phyloP scores from a whole-genome alignment of 768 basidiomycete species.

The Daedaleopsis sinensis region DNA sequence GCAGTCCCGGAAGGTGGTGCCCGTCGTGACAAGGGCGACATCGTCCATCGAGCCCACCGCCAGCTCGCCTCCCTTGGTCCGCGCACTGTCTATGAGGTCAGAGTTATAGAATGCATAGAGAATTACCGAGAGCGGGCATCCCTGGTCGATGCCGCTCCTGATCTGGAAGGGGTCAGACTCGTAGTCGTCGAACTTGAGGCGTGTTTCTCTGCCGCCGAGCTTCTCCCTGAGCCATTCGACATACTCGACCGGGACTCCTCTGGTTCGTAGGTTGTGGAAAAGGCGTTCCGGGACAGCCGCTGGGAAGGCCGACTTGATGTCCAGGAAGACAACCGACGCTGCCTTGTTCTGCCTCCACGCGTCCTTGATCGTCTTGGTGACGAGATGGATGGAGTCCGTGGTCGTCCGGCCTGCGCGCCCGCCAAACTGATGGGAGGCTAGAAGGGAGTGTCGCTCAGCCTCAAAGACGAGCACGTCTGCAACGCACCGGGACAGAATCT shows the following conservation, averaged over 20 bases:
- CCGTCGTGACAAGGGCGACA: slow-evolving; percentile 28
- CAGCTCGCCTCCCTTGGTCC: background rate
- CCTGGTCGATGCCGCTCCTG: slow-evolving; percentile 32
- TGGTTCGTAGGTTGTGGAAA: background rate
- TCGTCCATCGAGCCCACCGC: slow-evolving; percentile 25
- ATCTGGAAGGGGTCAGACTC: slow-evolving; percentile 23
- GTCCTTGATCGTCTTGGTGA: slow-evolving; percentile 22
- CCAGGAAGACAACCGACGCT: slow-evolving; percentile 32
- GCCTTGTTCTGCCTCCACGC: slow-evolving; percentile 28
- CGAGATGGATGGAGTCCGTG: slow-evolving; percentile 29
- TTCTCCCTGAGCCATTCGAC: slow-evolving; percentile 20
- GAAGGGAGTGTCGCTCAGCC: slow-evolving; percentile 4
- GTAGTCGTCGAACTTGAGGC: too few relatives aligned
- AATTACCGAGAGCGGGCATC: background rate
- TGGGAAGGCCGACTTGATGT: slow-evolving; percentile 38
- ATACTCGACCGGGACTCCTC: slow-evolving; percentile 14
- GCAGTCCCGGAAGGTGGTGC: slow-evolving; percentile 16
- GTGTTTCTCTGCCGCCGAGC: slow-evolving; percentile 16
- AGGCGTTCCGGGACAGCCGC: slow-evolving; percentile 9
- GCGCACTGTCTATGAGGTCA: background rate
- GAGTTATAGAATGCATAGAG: background rate
- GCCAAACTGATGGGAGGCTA: slow-evolving; percentile 27
- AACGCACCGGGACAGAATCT: slow-evolving; percentile 26
- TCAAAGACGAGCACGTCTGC: slow-evolving; percentile 9
- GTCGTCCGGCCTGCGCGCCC: slow-evolving; percentile 15